Evolutionary conservation across 495 filamentous ascomycete genomes (phyloP).

Genomic region (Penicillium antarcticum): DNA sequence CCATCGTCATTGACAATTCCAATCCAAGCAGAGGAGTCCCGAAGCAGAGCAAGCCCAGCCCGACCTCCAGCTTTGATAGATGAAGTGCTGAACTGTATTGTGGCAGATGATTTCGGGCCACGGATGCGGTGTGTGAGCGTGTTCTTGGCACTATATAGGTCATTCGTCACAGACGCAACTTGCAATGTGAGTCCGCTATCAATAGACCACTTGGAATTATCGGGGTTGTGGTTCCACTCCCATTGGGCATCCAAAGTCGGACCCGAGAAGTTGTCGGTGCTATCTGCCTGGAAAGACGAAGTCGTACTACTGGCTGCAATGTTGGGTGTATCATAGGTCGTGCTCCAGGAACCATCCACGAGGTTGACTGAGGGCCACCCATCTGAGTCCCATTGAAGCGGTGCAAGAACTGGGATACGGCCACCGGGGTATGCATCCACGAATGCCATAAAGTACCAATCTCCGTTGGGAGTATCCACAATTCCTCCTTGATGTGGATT

Average conservation of each 20-base stretch:
- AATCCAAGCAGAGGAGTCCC: slow-evolving; percentile 51
- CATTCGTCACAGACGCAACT: slow-evolving; percentile 49
- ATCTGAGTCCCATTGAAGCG: slow-evolving; percentile 46
- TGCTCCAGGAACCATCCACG: slow-evolving; percentile 41
- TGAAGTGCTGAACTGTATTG: slow-evolving; percentile 43
- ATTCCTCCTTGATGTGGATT: slow-evolving; percentile 54
- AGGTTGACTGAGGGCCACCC: slow-evolving; percentile 44
- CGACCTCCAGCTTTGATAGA: slow-evolving; percentile 51
- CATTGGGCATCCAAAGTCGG: slow-evolving; percentile 38
- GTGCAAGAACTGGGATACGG: slow-evolving; percentile 56
- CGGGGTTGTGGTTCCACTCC: slow-evolving; percentile 65
- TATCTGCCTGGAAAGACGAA: slow-evolving; percentile 4
- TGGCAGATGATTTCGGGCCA: slow-evolving; percentile 44
- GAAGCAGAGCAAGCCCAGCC: slow-evolving; percentile 42
- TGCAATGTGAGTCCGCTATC: slow-evolving; percentile 38
- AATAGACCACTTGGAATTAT: slow-evolving; percentile 27
- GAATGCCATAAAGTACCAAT: slow-evolving; percentile 61
- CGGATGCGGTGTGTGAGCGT: slow-evolving; percentile 54
- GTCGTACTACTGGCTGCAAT: not conserved
- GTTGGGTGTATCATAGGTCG: slow-evolving; percentile 37
- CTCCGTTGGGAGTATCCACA: slow-evolving; percentile 46
- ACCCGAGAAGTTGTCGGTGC: slow-evolving; percentile 42
- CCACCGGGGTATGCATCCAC: slow-evolving; percentile 52
- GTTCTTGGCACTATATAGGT: slow-evolving; percentile 52
- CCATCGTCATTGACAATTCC: slow-evolving; percentile 34